A percentile compares a stretch with the other conserved stretches of the same genome.
Conservation (phyloP, 371 early-diverging fungal species). For the Circinella umbellata region DNA sequence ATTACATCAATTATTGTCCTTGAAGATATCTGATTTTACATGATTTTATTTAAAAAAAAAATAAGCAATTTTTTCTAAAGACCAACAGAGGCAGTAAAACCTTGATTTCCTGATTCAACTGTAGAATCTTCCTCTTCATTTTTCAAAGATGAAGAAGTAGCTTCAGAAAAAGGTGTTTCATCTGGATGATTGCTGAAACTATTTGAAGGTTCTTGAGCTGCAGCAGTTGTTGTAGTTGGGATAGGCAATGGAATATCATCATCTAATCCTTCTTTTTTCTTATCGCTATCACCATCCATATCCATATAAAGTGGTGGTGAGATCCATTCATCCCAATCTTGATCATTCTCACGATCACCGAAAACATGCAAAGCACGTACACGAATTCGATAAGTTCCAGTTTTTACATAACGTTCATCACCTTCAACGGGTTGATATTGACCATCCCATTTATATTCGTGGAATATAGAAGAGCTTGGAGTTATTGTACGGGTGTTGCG, state of each 20-base stretch:
- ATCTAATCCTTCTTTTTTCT: neutral
- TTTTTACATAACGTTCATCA: neutral
- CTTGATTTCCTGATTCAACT: neutral
- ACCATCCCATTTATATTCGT: slow-evolving; percentile 13
- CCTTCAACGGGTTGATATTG: neutral
- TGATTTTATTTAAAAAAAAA: too few relatives aligned
- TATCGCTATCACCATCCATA: neutral
- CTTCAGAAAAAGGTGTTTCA: neutral
- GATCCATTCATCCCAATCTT: slow-evolving; percentile 21
- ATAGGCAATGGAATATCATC: slow-evolving; percentile 2
- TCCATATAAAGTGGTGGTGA: slow-evolving; percentile 19
- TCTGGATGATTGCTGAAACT: neutral
- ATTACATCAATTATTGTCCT: too few relatives aligned
- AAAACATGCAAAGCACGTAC: slow-evolving; percentile 22
- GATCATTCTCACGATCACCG: slow-evolving; percentile 13
- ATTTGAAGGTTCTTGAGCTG: neutral
- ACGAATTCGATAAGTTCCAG: slow-evolving; percentile 13
- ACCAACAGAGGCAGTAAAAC: neutral
- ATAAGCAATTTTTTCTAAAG: neutral
- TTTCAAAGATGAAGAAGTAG: neutral
- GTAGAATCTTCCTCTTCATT: neutral
- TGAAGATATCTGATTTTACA: too few relatives aligned
- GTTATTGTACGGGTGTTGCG: slow-evolving; percentile 10
- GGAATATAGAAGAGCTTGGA: neutral
- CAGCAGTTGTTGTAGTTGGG: neutral